Base-by-base conservation (phyloP, 768 basidiomycete species). In the Lentinula edodes region DNA sequence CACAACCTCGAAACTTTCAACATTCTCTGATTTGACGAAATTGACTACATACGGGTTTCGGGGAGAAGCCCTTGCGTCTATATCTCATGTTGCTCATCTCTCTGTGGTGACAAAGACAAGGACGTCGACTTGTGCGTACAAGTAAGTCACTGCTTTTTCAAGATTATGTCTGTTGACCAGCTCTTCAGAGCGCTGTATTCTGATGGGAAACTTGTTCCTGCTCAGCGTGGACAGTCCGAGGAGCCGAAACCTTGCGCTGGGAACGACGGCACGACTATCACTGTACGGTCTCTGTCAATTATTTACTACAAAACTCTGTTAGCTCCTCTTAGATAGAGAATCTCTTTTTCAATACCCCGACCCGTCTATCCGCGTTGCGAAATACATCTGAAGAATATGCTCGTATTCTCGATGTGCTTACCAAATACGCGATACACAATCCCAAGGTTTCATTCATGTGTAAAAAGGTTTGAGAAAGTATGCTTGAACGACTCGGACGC, bases 41-140 rank as follows among this genome's bases (percentile, higher is more conserved):
- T 79, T 99, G 39, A 80, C 83, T 2, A 98, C 96, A 0, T 98
- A 98, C 72, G 97, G 97, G 0, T 99, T 99, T 73, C 84, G 97
- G 56, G 96, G 97, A 34, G 97, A 99, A 75, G 97, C 97, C 0
- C 76, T 99, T 52, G 97, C 96, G 2, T 95, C 93, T 12, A 93
- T 99, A 62, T 95, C 93, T 5, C 94, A 97, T 73, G 93, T 96
- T 43, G 88, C 95, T 1, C 91, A 90, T 71, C 78, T 99, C 60
- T 85, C 86, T 16, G 90, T 98, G 9, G 75, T 91, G n/a, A 97
- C 94, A 5, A 98, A 98, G 77, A 93, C 90, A 0, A 90, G 84
- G 69, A 68, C 77, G 0, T 93, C 94, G 43, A 74, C 80, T 2
- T 93, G 90, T 72, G 96, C 94, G 5, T 98, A 93, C 93, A 97